phyloP scores from a whole-genome alignment of 352 stramenopile genomes.

The Phytophthora boehmeriae region DNA sequence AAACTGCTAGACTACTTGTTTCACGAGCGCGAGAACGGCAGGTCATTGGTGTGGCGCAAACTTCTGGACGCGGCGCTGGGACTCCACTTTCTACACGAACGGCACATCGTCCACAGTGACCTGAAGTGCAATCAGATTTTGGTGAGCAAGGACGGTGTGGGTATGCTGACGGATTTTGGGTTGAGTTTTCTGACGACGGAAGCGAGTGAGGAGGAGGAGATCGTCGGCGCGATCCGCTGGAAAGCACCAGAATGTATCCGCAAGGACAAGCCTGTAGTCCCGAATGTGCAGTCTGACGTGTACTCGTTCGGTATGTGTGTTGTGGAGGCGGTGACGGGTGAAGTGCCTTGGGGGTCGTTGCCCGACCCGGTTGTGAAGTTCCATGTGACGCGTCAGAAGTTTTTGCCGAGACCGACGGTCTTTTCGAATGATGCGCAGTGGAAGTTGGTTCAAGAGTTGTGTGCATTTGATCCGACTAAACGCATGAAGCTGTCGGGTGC shows the following conservation, averaged over 20 bases:
- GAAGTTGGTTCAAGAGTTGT: constrained; percentile 16
- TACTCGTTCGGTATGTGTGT: constrained; percentile 31
- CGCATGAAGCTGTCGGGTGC: constrained; percentile 20
- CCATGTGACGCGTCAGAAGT: constrained; percentile 17
- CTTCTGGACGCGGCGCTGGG: constrained; percentile 17
- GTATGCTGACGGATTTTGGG: constrained; percentile 27
- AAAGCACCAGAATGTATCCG: constrained; percentile 24
- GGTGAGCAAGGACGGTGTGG: constrained; percentile 24
- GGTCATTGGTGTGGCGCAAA: constrained; percentile 21
- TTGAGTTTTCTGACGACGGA: constrained; percentile 22
- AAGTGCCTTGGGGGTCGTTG: constrained; percentile 14
- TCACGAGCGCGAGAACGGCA: constrained; percentile 8
- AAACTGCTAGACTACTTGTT: constrained; percentile 24
- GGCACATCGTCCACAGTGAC: constrained; percentile 23
- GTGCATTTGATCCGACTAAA: constrained; percentile 18
- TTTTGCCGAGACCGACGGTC: constrained; percentile 12
- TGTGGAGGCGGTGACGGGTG: constrained; percentile 20
- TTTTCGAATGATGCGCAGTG: constrained; percentile 21
- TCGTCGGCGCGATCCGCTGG: constrained; percentile 21
- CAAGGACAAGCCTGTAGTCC: constrained; percentile 12
- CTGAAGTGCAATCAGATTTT: constrained; percentile 29
- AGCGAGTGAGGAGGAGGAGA: constrained; percentile 10
- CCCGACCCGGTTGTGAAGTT: constrained; percentile 16
- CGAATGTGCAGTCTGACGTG: constrained; percentile 19
- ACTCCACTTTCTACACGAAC: constrained; percentile 25